A percentile compares a stretch with the other conserved stretches of the same genome.
Evolutionary conservation across 2,329 filamentous ascomycete genomes (phyloP).

Genomic region (Aspergillus novoparasiticus): DNA sequence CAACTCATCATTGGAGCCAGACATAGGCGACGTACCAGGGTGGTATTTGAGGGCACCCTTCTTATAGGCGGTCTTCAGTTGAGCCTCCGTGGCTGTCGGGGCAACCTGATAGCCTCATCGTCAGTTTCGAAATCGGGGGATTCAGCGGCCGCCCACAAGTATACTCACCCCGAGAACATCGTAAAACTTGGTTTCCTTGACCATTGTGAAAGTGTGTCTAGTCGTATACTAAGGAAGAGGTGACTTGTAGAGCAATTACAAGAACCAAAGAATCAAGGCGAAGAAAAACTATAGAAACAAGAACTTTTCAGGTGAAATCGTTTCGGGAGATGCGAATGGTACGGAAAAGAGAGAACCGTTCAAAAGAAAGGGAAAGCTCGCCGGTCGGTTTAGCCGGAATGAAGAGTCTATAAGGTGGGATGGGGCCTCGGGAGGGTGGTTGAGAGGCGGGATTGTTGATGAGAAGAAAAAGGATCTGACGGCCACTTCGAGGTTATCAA

Average conservation of each 20-base stretch:
- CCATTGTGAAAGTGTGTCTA: conserved; percentile 44
- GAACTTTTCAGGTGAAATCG: conserved; percentile 20
- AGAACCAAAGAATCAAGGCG: not conserved
- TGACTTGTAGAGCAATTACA: conserved; percentile 9
- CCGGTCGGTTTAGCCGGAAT: conserved; percentile 8
- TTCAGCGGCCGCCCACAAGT: not conserved
- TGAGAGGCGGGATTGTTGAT: conserved; percentile 16
- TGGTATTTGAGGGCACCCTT: conserved; percentile 89
- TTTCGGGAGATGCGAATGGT: conserved; percentile 4
- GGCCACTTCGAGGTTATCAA: conserved; percentile 18
- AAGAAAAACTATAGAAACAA: conserved; percentile 17
- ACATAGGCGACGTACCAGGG: conserved; percentile 68
- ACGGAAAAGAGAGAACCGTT: conserved; percentile 12
- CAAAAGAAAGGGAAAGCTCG: conserved; percentile 14
- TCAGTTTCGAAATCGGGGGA: conserved; percentile 20
- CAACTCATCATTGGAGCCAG: not conserved
- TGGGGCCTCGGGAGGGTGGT: conserved; percentile 13
- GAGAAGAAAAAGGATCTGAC: conserved; percentile 15
- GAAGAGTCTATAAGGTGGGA: conserved; percentile 11
- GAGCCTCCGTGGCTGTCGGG: conserved; percentile 76
- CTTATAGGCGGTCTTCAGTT: conserved; percentile 93
- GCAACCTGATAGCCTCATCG: conserved; percentile 61
- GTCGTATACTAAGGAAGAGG: conserved; percentile 19
- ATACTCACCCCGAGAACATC: conserved; percentile 50
- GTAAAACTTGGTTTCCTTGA: conserved; percentile 55